Evolutionary conservation across 371 early-diverging fungal species (phyloP).

Genomic region (Mortierella sp.): DNA sequence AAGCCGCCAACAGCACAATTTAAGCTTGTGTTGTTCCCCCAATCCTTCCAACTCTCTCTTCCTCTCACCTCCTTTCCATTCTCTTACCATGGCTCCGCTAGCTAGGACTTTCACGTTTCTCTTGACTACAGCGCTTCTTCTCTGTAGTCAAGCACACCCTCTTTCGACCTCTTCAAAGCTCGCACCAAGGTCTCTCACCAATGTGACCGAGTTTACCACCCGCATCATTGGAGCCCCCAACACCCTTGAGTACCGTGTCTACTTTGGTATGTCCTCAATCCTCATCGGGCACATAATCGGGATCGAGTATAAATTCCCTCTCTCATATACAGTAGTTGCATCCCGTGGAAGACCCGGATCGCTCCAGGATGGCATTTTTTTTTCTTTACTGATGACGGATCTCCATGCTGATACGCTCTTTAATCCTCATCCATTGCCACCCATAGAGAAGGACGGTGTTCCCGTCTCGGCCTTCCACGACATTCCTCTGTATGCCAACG

Average conservation of each 20-base stretch:
- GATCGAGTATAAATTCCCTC: too few relatives aligned
- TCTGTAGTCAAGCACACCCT: neutral
- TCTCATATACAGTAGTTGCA: too few relatives aligned
- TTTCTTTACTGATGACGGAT: neutral
- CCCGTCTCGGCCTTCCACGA: constrained; percentile 98
- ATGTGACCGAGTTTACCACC: constrained; percentile 69
- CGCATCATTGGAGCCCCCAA: constrained; percentile 87
- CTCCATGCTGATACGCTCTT: neutral
- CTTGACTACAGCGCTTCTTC: neutral
- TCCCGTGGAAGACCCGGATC: too few relatives aligned
- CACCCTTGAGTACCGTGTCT: constrained; percentile 88
- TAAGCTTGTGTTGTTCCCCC: too few relatives aligned
- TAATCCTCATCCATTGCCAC: neutral
- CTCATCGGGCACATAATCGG: too few relatives aligned
- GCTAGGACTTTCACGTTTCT: neutral
- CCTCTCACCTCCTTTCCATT: neutral
- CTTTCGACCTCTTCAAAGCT: neutral
- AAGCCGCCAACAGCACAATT: too few relatives aligned
- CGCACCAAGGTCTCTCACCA: neutral
- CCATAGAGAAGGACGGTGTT: constrained; percentile 67
- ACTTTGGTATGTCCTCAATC: constrained; percentile 69
- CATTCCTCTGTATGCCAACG: constrained; percentile 90
- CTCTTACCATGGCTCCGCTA: neutral
- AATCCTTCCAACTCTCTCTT: neutral
- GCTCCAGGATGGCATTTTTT: neutral